These are phyloP conservation scores for Schwanniomyces pseudopolymorphus DNA, from an alignment of 805 yeast genomes.

Conservation along the genomic window DNA sequence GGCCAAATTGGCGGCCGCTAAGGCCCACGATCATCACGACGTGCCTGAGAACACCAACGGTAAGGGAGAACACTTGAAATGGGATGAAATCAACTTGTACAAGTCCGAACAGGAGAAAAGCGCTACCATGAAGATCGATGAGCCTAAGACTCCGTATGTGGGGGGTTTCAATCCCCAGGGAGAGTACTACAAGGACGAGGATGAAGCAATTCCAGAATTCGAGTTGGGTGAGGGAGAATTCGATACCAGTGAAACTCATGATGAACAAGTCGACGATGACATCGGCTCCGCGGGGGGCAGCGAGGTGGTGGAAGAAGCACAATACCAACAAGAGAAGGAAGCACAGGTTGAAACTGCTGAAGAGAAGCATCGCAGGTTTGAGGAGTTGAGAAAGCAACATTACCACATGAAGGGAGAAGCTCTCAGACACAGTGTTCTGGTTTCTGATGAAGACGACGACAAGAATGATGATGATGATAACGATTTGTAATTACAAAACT, in stretches of 20 bases:
- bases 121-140: slow-evolving; percentile 82
- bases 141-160: slow-evolving; percentile 94
- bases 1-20: slow-evolving; percentile 41
- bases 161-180: slow-evolving; percentile 83
- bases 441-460: slow-evolving; percentile 27
- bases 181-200: slow-evolving; percentile 73
- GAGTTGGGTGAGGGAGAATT: slow-evolving; percentile 58
- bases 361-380: slow-evolving; percentile 67
- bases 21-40: slow-evolving; percentile 17
- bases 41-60: slow-evolving; percentile 2
- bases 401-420: slow-evolving; percentile 60
- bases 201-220: slow-evolving; percentile 58
- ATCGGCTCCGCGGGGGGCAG: slow-evolving; percentile 38
- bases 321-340: slow-evolving; percentile 34
- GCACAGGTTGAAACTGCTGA: slow-evolving; percentile 46
- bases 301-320: slow-evolving; percentile 29
- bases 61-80: slow-evolving; percentile 51
- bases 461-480: background rate
- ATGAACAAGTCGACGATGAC: slow-evolving; percentile 10
- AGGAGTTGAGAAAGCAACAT: slow-evolving; percentile 76
- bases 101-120: slow-evolving; percentile 70
- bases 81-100: slow-evolving; percentile 82
- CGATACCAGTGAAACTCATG: slow-evolving; percentile 21
- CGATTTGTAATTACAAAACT: background rate
- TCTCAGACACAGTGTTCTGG: slow-evolving; percentile 33